Conservation (phyloP, 495 filamentous ascomycete species). For the Aspergillus bridgeri region DNA sequence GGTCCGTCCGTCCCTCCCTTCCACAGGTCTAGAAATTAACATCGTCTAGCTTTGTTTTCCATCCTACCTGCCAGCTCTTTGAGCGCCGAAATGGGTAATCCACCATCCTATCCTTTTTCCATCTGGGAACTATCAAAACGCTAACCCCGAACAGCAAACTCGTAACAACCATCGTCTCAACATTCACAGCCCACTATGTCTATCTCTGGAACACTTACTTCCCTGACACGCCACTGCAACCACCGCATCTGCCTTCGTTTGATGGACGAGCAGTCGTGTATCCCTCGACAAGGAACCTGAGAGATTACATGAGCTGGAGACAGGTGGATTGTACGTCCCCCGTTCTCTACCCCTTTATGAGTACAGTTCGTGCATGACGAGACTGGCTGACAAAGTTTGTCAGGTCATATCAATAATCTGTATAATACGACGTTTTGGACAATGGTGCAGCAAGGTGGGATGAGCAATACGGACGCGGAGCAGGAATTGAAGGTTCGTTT, state of each 20-base stretch:
- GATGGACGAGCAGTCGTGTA: constrained; percentile 90
- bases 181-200: constrained; percentile 90
- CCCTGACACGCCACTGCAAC: constrained; percentile 58
- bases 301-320: constrained; percentile 95
- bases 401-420: constrained; percentile 95
- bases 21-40: constrained; percentile 1
- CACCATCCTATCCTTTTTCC: not conserved
- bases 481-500: constrained; percentile 62
- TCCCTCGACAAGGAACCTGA: constrained; percentile 69
- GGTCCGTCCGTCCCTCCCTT: constrained; percentile 41
- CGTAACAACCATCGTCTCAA: constrained; percentile 82
- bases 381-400: too few species aligned
- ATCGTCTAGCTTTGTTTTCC: constrained; percentile 75
- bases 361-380: not conserved
- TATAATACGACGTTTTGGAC: constrained; percentile 98
- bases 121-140: not conserved
- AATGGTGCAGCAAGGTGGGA: constrained; percentile 71
- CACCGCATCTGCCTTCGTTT: constrained; percentile 74
- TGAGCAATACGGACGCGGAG: constrained; percentile 75
- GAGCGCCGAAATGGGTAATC: constrained; percentile 77
- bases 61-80: constrained; percentile 75
- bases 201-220: constrained; percentile 77
- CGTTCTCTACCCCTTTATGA: too few species aligned
- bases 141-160: constrained; percentile 62
- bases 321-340: constrained; percentile 82